These are phyloP conservation scores for Clarireedia paspali DNA, from an alignment of 2,329 filamentous ascomycete species.

Conservation along the genomic window DNA sequence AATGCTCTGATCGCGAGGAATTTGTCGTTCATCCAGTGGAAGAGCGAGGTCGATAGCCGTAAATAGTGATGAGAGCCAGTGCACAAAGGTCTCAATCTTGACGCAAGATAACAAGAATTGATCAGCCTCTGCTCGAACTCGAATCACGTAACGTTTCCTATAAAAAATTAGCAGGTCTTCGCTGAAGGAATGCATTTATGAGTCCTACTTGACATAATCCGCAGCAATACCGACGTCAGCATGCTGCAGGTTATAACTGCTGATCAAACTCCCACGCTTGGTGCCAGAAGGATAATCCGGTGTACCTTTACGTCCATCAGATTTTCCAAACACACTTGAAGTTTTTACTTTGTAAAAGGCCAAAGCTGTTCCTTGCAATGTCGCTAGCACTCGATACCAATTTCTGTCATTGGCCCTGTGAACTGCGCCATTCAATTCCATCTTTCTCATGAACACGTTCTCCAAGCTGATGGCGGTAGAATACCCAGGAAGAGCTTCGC, in stretches of 20 bases:
- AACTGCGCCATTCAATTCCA: slow-evolving; percentile 58
- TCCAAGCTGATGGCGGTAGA: slow-evolving; percentile 48
- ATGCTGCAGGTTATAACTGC: slow-evolving; percentile 64
- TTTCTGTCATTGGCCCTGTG: slow-evolving; percentile 54
- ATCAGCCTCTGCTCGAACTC: slow-evolving; percentile 65
- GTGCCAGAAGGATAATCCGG: slow-evolving; percentile 45
- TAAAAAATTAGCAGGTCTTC: background rate
- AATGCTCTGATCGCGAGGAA: slow-evolving; percentile 54
- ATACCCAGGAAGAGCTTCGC: slow-evolving; percentile 47
- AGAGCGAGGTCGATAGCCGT: slow-evolving; percentile 67
- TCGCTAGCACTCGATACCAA: slow-evolving; percentile 56
- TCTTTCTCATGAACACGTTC: slow-evolving; percentile 53
- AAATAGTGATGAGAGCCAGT: slow-evolving; percentile 61
- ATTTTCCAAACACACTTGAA: slow-evolving; percentile 43
- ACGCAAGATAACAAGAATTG: slow-evolving; percentile 64
- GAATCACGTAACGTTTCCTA: slow-evolving; percentile 52
- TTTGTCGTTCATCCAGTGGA: slow-evolving; percentile 62
- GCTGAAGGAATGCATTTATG: background rate
- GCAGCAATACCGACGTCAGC: slow-evolving; percentile 68
- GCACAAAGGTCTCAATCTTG: slow-evolving; percentile 56
- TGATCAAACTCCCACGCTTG: slow-evolving; percentile 48
- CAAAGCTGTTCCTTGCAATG: slow-evolving; percentile 61
- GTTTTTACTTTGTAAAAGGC: slow-evolving; percentile 57
- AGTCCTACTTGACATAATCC: slow-evolving; percentile 61
- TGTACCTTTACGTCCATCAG: slow-evolving; percentile 40